Conservation (phyloP, 2,329 filamentous ascomycete species). For the Fusarium ramigenum region DNA sequence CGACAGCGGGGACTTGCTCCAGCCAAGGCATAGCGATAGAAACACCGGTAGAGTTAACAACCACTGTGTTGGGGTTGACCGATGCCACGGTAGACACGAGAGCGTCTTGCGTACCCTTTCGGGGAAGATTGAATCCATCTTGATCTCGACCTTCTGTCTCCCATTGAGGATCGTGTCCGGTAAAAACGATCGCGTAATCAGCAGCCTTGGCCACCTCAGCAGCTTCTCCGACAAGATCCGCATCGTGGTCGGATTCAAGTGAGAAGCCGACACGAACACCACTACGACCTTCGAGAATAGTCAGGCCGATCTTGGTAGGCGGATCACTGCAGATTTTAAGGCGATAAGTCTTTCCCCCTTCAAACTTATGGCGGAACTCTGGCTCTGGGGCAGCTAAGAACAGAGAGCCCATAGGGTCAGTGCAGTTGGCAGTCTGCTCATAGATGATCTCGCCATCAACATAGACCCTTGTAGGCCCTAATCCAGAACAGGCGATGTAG, state of each 20-base stretch:
- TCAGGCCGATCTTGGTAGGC: slow-evolving; percentile 42
- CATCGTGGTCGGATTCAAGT: slow-evolving; percentile 44
- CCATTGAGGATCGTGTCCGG: slow-evolving; percentile 64
- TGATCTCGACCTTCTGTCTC: slow-evolving; percentile 70
- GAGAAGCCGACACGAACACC: slow-evolving; percentile 45
- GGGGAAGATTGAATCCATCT: slow-evolving; percentile 74
- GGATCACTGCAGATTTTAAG: slow-evolving; percentile 43
- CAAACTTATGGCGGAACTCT: slow-evolving; percentile 39
- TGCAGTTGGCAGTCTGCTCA: slow-evolving; percentile 41
- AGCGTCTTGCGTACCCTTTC: slow-evolving; percentile 58
- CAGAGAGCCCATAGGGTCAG: slow-evolving; percentile 45
- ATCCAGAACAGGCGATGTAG: slow-evolving; percentile 44
- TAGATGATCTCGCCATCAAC: slow-evolving; percentile 43
- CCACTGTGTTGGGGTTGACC: slow-evolving; percentile 66
- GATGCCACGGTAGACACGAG: slow-evolving; percentile 65
- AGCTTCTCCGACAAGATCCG: slow-evolving; percentile 56
- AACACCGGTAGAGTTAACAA: slow-evolving; percentile 72
- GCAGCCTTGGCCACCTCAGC: slow-evolving; percentile 64
- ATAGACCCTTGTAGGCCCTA: slow-evolving; percentile 41
- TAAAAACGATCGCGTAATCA: slow-evolving; percentile 65
- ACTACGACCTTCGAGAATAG: slow-evolving; percentile 43
- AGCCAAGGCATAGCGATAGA: slow-evolving; percentile 67
- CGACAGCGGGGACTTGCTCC: slow-evolving; percentile 62
- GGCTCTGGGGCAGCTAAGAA: slow-evolving; percentile 42
- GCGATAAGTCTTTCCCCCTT: slow-evolving; percentile 40